Percentiles rank a stretch among this genome's conserved stretches.
These are phyloP conservation scores for Clonostachys sp. DNA, from an alignment of 2,329 filamentous ascomycete species.

Conservation along the genomic window DNA sequence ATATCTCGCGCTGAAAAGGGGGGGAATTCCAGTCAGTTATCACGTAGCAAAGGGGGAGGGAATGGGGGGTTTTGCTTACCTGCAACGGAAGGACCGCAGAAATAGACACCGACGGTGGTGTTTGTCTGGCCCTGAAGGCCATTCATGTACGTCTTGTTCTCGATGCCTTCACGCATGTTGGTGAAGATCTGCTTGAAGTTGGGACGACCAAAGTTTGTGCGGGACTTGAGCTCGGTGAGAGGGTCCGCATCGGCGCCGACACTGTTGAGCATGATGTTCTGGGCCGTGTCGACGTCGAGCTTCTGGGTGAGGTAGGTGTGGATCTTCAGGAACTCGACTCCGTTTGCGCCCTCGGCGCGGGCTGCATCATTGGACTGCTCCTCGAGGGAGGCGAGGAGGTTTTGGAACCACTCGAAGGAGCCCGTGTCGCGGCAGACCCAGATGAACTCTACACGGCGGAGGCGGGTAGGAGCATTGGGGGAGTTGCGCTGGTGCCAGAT, in stretches of 20 bases:
- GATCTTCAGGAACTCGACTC: slow-evolving; percentile 87
- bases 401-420: slow-evolving; percentile 99
- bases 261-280: slow-evolving; percentile 96
- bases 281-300: slow-evolving; percentile 84
- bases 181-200: slow-evolving; percentile 79
- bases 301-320: slow-evolving; percentile 97
- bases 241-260: slow-evolving; percentile 87
- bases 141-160: slow-evolving; percentile 78
- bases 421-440: slow-evolving; percentile 96
- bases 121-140: slow-evolving; percentile 72
- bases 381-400: slow-evolving; percentile 85
- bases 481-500: slow-evolving; percentile 94
- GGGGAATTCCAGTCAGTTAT: too few relatives aligned
- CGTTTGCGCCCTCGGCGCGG: slow-evolving; percentile 61
- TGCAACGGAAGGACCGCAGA: slow-evolving; percentile 80
- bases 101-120: slow-evolving; percentile 94
- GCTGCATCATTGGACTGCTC: slow-evolving; percentile 72
- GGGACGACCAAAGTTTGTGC: slow-evolving; percentile 92
- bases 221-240: slow-evolving; percentile 81
- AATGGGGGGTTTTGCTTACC: slow-evolving; percentile 32
- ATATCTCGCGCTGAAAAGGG: slow-evolving; percentile 70
- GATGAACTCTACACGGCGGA: slow-evolving; percentile 96
- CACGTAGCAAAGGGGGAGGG: too few relatives aligned
- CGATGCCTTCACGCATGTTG: slow-evolving; percentile 82
- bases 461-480: slow-evolving; percentile 82